Percentiles rank a stretch among this genome's conserved stretches.
Conservation (phyloP, 768 basidiomycete species). For the Hortiboletus campestris region DNA sequence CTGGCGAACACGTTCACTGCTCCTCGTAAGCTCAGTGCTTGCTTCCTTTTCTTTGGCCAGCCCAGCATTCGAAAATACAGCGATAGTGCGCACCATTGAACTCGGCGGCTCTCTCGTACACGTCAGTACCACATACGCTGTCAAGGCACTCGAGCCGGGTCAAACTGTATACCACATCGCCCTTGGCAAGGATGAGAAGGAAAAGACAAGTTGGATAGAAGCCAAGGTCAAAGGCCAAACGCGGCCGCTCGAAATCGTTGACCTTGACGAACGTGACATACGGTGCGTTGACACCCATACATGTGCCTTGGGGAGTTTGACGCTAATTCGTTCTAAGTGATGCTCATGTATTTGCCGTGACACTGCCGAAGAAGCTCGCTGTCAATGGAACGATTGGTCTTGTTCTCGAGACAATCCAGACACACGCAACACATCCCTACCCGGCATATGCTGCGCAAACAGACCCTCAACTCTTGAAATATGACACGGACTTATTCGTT, state of each 20-base stretch:
- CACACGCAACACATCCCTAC: constrained; percentile 75
- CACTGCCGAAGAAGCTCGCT: constrained; percentile 58
- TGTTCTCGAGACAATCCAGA: constrained; percentile 75
- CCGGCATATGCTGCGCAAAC: constrained; percentile 71
- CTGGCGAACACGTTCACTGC: constrained; percentile 47
- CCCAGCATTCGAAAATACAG: constrained; percentile 81
- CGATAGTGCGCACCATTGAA: constrained; percentile 84
- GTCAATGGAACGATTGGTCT: constrained; percentile 66
- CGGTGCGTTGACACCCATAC: constrained; percentile 43
- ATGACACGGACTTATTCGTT: constrained; percentile 73
- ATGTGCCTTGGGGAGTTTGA: constrained; percentile 9
- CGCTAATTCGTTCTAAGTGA: constrained; percentile 34
- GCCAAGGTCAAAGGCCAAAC: constrained; percentile 75
- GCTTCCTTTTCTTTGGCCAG: constrained; percentile 39
- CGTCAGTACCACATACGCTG: constrained; percentile 85
- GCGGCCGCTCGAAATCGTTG: constrained; percentile 47
- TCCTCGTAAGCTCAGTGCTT: constrained; percentile 42
- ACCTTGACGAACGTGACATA: constrained; percentile 46
- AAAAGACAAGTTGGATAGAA: constrained; percentile 74
- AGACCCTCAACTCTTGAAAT: constrained; percentile 79
- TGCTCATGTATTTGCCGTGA: constrained; percentile 57
- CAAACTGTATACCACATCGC: constrained; percentile 67
- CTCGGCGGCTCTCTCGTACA: constrained; percentile 86
- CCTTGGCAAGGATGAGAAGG: constrained; percentile 58
- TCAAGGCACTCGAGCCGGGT: constrained; percentile 65